Conservation (phyloP, 148 eudicot species). For the Chenopodium suecicum region DNA sequence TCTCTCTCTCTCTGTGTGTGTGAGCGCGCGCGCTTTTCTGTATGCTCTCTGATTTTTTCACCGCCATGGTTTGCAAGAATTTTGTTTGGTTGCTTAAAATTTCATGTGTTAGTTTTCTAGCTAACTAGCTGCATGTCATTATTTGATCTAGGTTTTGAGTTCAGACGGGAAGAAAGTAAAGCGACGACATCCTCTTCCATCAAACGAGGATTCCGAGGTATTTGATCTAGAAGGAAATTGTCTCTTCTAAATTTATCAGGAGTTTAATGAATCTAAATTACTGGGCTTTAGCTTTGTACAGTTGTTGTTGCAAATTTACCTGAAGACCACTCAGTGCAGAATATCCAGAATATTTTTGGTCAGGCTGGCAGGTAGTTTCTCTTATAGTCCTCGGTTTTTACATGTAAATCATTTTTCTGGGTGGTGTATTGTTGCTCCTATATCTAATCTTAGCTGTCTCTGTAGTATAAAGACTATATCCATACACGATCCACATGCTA, state of each 20-base stretch:
- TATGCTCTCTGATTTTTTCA: neutral
- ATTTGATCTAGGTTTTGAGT: conserved; percentile 62
- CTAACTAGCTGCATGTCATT: neutral
- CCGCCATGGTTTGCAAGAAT: neutral
- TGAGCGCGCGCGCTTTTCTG: neutral
- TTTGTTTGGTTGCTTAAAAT: neutral
- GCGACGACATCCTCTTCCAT: conserved; percentile 70
- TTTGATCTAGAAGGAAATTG: conserved; percentile 6
- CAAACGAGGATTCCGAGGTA: conserved; percentile 58
- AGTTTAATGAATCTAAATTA: conserved; percentile 35
- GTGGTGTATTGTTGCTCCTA: neutral
- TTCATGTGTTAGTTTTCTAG: neutral
- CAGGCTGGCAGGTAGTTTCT: conserved; percentile 67
- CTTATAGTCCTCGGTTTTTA: neutral
- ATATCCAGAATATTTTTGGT: conserved; percentile 56
- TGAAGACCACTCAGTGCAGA: conserved; percentile 76
- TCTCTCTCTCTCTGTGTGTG: neutral
- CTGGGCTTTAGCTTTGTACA: conserved; percentile 55
- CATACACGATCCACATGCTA: conserved; percentile 64
- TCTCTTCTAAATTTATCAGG: conserved; percentile 6
- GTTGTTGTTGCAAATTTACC: conserved; percentile 88
- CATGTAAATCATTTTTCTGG: neutral
- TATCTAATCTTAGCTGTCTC: conserved; percentile 14
- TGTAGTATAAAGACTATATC: conserved; percentile 63
- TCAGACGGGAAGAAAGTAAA: conserved; percentile 73